Evolutionary conservation across 371 early-diverging fungal species (phyloP), one percentile per base, ranked within the genome.

Genomic region (Zancudomyces culisetae): DNA sequence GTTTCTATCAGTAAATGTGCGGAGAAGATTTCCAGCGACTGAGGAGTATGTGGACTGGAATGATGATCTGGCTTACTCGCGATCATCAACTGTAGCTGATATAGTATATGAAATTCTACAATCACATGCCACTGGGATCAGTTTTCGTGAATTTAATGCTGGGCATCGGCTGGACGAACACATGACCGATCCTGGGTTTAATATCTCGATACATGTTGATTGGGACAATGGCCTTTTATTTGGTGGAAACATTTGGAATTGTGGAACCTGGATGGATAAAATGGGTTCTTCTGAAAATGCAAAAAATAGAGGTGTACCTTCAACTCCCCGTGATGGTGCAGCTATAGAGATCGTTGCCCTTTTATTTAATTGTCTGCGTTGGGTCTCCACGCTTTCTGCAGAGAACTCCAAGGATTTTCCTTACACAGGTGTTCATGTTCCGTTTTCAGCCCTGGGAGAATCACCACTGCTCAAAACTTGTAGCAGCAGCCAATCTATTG

Each of bases 191-290:
- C 74, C 78, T 53, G 98, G 96, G 0, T 97, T 97, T 70, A 71
- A 87, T 43, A 72, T 97, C 20, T 73, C 76, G 47, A 77, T 83
- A 26, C 57, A 71, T 42, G 73, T 78, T 1, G 78, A 86, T 56
- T 76, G 77, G 72, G 2, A 20, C 22, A 80, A 77, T 0, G 98
- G 96, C 21, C 76, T 95, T 27, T 66, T 93, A 39, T 61, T 64
- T 27, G 96, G 98, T 27, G 98, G 98, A 22, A 90, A 78, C 60
- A 39, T 68, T n/a, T 84, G 70, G 73, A 97, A 97, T 66, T 97
- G 96, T 58, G 96, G 98, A 28, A 95, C 94, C 0, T 97, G 96
- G 98, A 94, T 95, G 95, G 98, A 95, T 69, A 96, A 94, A 73
- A 96, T 92, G 93, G 97, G 97, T 10, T 90, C 90, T 59, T 87